Evolutionary conservation across 2,329 filamentous ascomycete species (phyloP), one percentile per base, ranked within the genome.

Genomic region (Aaosphaeria arxii): DNA sequence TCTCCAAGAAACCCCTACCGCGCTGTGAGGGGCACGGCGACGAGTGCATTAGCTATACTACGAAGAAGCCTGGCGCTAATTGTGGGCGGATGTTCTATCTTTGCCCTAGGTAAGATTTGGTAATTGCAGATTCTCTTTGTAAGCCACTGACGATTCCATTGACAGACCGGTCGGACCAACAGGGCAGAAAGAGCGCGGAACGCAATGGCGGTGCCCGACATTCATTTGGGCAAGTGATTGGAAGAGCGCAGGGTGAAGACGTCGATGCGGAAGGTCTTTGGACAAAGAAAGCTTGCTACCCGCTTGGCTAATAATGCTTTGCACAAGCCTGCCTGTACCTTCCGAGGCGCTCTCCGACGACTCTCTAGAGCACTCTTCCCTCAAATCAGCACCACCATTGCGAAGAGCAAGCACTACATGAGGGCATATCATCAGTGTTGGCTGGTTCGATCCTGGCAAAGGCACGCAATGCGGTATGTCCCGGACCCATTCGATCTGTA

Each of bases 51-150:
- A 89, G 80, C 55, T 74, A 92, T 44, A 80, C 85, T 13, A 96
- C 91, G 1, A 96, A 92, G 74, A 97, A 97, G 65, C 79, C 89
- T 1, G 94, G 94, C 1, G 74, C 89, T 53, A 99, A 97, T 62
- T 86, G 79, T 54, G 84, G 84, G 0, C 72, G 84, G 29, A 77
- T 78, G 6, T 87, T 87, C 63, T 87, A 81, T 81, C 84, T 86
- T 61, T 87, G 84, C n/a, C 7, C 33, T 36, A 36, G 33, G 33
- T 36, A 36, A 36, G n/a, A 36, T 36, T 3, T 36, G 9, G 9
- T n/a, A 9, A 62, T 67, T 80, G 66, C 72, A 92, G 77, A 81
- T 72, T 62, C 77, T 73, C 39, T 29, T 31, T 31, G 32, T 29
- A 46, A 36, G 43, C 51, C 59, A 44, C 17, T 30, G 31, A 11